Evolutionary conservation across 495 filamentous ascomycete genomes (phyloP).

Genomic region (Penicillium nucicola): DNA sequence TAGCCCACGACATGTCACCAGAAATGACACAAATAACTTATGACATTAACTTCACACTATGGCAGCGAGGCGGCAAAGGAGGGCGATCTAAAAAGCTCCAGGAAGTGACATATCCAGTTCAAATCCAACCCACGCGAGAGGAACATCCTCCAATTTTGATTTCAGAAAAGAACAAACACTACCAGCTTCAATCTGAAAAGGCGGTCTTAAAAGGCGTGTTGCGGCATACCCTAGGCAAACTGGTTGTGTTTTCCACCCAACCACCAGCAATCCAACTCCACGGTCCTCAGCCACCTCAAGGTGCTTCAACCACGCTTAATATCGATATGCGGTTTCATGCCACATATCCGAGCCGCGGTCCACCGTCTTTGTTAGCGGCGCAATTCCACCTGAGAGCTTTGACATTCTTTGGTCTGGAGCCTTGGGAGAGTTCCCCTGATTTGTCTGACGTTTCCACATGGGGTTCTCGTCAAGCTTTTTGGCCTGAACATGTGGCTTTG

Average conservation of each 20-base stretch:
- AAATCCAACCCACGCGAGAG: conserved; percentile 1
- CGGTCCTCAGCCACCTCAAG: neutral
- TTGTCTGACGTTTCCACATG: neutral
- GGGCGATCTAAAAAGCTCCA: neutral
- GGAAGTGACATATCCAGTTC: neutral
- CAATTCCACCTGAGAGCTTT: conserved; percentile 5
- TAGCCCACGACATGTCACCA: conserved; percentile 4
- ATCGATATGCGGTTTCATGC: conserved; percentile 1
- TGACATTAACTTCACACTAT: conserved; percentile 1
- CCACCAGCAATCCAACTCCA: neutral
- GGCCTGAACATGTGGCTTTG: conserved; percentile 4
- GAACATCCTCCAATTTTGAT: conserved; percentile 4
- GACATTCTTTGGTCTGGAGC: conserved; percentile 8
- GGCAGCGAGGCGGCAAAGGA: neutral
- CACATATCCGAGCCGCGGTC: neutral
- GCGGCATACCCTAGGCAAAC: neutral
- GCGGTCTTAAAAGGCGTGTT: neutral
- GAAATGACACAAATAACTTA: neutral
- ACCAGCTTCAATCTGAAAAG: neutral
- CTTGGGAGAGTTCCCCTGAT: conserved; percentile 5
- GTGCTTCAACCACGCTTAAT: neutral
- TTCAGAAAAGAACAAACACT: neutral
- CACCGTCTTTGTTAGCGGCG: neutral
- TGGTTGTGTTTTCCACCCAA: neutral
- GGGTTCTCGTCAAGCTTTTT: neutral